Evolutionary conservation across 2,329 filamentous ascomycete genomes (phyloP).

Genomic region (Fusarium sp.): DNA sequence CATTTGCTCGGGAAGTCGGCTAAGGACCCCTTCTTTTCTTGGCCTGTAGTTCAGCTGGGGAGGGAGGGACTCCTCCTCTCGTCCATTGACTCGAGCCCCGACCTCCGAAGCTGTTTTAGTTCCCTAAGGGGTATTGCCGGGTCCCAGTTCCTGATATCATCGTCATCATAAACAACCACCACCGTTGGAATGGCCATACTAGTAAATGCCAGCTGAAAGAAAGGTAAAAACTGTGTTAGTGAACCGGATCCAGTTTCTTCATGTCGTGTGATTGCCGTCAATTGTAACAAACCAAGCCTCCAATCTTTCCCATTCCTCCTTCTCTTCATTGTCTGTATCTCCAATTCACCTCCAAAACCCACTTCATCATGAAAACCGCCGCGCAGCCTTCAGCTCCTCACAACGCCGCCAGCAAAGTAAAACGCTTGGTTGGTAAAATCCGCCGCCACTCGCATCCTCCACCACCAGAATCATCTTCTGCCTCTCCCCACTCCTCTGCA

Average conservation of each 20-base stretch:
- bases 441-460: slow-evolving; percentile 39
- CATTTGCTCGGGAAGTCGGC: slow-evolving; percentile 24
- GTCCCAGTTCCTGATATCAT: slow-evolving; percentile 40
- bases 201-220: slow-evolving; percentile 9
- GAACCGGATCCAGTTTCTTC: slow-evolving; percentile 1
- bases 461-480: slow-evolving; percentile 16
- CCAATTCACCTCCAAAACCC: background rate
- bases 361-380: slow-evolving; percentile 36
- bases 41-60: slow-evolving; percentile 7
- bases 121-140: slow-evolving; percentile 1
- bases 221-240: background rate
- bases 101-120: slow-evolving; percentile 17
- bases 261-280: slow-evolving; percentile 10
- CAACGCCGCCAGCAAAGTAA: slow-evolving; percentile 36
- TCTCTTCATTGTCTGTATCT: background rate
- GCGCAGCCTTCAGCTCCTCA: slow-evolving; percentile 30
- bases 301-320: background rate
- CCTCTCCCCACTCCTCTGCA: slow-evolving; percentile 33
- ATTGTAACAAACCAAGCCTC: slow-evolving; percentile 8
- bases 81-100: slow-evolving; percentile 22
- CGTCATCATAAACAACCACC: slow-evolving; percentile 28
- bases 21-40: slow-evolving; percentile 15
- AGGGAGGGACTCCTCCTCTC: background rate
- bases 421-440: slow-evolving; percentile 45
- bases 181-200: slow-evolving; percentile 21